Evolutionary conservation across 148 eudicot species (phyloP), one percentile per base, ranked within the genome.

Genomic region (Camellia sinensis): DNA sequence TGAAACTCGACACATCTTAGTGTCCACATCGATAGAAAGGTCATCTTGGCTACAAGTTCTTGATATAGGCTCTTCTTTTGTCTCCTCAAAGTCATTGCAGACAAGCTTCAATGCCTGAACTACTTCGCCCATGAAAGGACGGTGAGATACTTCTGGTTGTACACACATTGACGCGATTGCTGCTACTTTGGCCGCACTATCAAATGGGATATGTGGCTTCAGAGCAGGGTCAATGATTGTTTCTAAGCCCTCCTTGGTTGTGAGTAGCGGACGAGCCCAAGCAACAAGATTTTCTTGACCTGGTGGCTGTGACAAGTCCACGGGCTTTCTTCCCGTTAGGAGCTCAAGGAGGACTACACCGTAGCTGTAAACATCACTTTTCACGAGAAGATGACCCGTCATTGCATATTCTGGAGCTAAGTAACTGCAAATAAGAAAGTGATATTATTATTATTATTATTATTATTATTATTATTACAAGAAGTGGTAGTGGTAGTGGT

Each of bases 261-360:
- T 79, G 19, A 95, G 96, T 71, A 90, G 91, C 0, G 98, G 98
- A 17, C 91, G 94, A 53, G 96, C 96, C 98, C 98, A 93, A 3
- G 93, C 76, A 10, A 95, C 98, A 0, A 95, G 87, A 72, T 95
- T 95, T 80, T 95, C 98, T 87, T 93, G 96, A 71, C 98, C 97
- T 14, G 94, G 87, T 75, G 93, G 97, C 81, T 89, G 94, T 45
- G 96, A 87, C 74, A 95, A 84, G 53, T 95, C 98, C 22, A 95
- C 93, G 0, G 98, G 98, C 83, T 95, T 95, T 87, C 98, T 86
- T 70, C 97, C 98, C 0, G 92, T 93, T 82, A 95, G 84, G 59
- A 95, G 94, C 87, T 95, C 98, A n/a, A 95, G 93, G 21, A 95
- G 91, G 76, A 95, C 98, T n/a, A 95, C 97, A 13, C 98, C 97